phyloP scores from a whole-genome alignment of 2,329 filamentous ascomycete species.

The Penicillium italicum region DNA sequence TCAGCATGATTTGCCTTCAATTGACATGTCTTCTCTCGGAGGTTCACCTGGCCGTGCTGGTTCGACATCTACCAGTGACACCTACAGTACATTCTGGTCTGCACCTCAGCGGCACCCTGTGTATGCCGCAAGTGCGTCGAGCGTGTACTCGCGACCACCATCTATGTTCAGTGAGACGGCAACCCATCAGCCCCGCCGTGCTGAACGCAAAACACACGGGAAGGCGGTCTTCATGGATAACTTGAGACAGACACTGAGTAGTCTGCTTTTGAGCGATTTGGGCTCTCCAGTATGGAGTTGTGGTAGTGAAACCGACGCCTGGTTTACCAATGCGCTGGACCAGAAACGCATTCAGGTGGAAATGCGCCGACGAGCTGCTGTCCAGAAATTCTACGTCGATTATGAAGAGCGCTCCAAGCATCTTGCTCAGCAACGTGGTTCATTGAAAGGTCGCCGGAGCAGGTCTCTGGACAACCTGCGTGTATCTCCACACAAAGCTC shows the following conservation, averaged over 20 bases:
- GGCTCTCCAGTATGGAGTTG: constrained; percentile 80
- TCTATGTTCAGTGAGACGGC: constrained; percentile 42
- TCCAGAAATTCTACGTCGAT: constrained; percentile 39
- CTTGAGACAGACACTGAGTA: constrained; percentile 74
- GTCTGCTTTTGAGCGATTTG: constrained; percentile 82
- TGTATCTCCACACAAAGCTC: constrained; percentile 4
- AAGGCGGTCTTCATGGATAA: constrained; percentile 76
- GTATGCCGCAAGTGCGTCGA: constrained; percentile 61
- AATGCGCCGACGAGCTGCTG: constrained; percentile 39
- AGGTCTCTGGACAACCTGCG: constrained; percentile 32
- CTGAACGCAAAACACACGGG: constrained; percentile 53
- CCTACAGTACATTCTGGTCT: constrained; percentile 82
- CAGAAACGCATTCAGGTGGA: constrained; percentile 44
- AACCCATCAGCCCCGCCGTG: constrained; percentile 31
- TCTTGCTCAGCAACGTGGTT: constrained; percentile 21
- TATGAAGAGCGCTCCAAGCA: constrained; percentile 33
- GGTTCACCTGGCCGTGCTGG: constrained; percentile 64
- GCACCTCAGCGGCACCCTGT: constrained; percentile 68
- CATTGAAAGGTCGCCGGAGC: constrained; percentile 30
- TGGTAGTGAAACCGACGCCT: constrained; percentile 88
- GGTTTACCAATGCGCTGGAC: constrained; percentile 62
- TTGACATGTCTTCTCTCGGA: constrained; percentile 57
- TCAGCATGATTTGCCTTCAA: constrained; percentile 55
- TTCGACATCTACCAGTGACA: constrained; percentile 69
- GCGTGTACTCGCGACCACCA: constrained; percentile 46